These are phyloP conservation scores for Coemansia sp. DNA, from an alignment of 192 early-diverging fungal species.

Conservation along the genomic window DNA sequence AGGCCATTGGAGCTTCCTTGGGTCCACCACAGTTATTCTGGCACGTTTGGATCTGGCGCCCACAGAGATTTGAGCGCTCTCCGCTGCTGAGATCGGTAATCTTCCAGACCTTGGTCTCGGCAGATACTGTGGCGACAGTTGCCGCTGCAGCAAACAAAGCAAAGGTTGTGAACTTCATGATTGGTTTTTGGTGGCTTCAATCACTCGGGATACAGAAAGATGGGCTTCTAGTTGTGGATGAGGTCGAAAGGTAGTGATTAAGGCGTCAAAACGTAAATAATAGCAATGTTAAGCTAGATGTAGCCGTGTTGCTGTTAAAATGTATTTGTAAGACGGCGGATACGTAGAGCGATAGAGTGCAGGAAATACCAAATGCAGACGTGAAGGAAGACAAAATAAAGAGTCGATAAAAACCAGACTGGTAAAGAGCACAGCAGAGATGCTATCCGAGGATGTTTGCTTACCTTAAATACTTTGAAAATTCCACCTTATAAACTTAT, in stretches of 20 bases:
- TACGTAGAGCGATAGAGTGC: background rate
- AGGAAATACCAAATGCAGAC: background rate
- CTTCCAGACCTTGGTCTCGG: conserved; percentile 31
- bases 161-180: conserved; percentile 33
- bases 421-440: background rate
- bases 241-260: background rate
- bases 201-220: background rate
- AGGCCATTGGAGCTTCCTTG: conserved; percentile 48
- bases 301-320: background rate
- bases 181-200: background rate
- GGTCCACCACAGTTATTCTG: conserved; percentile 54
- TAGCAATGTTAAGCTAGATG: background rate
- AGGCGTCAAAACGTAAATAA: too few relatives aligned
- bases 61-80: conserved; percentile 42
- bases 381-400: background rate
- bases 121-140: conserved; percentile 14
- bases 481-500: background rate
- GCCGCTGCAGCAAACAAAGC: conserved; percentile 25
- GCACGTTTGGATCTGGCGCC: conserved; percentile 47
- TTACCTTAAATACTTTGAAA: background rate
- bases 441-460: background rate
- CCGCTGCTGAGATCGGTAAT: conserved; percentile 38
- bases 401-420: background rate
- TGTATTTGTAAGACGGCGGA: background rate
- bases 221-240: background rate